phyloP scores from a whole-genome alignment of 495 filamentous ascomycete species.

The Xeromyces bisporus region DNA sequence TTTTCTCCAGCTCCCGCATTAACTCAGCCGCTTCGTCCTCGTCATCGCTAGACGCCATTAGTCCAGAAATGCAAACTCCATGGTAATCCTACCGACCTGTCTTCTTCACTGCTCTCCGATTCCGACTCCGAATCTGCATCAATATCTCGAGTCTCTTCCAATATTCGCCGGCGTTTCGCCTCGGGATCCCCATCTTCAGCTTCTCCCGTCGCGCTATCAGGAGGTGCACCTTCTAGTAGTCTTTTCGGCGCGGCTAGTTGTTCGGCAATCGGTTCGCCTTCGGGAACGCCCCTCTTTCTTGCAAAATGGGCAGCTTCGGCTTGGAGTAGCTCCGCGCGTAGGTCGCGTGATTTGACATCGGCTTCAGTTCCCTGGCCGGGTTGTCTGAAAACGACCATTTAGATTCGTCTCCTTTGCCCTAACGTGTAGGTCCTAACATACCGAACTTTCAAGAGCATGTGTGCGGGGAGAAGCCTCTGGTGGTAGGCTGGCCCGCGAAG shows the following conservation, averaged over 20 bases:
- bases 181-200: conserved; percentile 55
- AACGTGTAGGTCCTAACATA: conserved; percentile 12
- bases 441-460: conserved; percentile 81
- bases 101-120: conserved; percentile 57
- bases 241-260: conserved; percentile 41
- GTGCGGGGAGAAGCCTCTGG: conserved; percentile 82
- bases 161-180: conserved; percentile 67
- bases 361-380: conserved; percentile 77
- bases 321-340: conserved; percentile 75
- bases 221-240: conserved; percentile 36
- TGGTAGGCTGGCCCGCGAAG: conserved; percentile 90
- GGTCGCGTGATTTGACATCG: conserved; percentile 57
- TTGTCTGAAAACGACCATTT: conserved; percentile 38
- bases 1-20: conserved; percentile 84
- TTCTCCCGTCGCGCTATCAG: conserved; percentile 10
- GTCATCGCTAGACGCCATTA: conserved; percentile 35
- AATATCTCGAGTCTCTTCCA: conserved; percentile 77
- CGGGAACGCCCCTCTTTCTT: conserved; percentile 51
- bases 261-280: conserved; percentile 20
- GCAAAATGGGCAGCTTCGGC: conserved; percentile 80
- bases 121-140: conserved; percentile 74
- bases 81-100: conserved; percentile 25
- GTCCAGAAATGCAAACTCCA: conserved; percentile 1
- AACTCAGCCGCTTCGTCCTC: conserved; percentile 85
- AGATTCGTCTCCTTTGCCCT: conserved; percentile 2